Percentiles rank a stretch among this genome's conserved stretches.
Conservation (phyloP, 148 eudicot genomes). For the Agrostemma githago region DNA sequence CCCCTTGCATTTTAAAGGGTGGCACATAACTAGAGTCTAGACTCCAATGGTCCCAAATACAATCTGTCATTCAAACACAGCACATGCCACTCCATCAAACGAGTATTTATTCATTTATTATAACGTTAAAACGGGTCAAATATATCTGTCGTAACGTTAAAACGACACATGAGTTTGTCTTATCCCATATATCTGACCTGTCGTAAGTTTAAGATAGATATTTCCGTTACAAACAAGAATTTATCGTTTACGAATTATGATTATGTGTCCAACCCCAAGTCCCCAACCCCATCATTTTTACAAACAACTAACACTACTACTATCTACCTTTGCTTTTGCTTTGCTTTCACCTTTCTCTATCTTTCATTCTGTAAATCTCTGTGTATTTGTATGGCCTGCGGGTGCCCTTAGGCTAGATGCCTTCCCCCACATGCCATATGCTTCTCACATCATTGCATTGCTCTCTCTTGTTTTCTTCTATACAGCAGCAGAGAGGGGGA, state of each 20-base stretch:
- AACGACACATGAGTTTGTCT: no score
- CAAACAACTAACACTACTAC: not conserved
- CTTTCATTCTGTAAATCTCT: not conserved
- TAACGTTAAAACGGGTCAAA: no score
- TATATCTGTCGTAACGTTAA: no score
- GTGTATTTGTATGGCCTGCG: not conserved
- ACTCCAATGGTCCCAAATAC: constrained; percentile 15
- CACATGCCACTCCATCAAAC: constrained; percentile 20
- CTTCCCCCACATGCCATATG: constrained; percentile 23
- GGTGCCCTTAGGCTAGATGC: not conserved
- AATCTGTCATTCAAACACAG: constrained; percentile 13
- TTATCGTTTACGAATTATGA: constrained; percentile 7
- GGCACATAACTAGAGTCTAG: constrained; percentile 5
- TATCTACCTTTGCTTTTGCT: constrained; percentile 23
- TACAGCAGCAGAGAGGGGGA: no score
- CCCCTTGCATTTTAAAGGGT: not conserved
- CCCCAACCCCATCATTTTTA: constrained; percentile 9
- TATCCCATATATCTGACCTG: no score
- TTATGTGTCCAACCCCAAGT: no score
- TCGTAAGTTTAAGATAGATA: no score
- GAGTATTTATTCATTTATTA: not conserved
- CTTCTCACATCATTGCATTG: not conserved
- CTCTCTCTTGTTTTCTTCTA: not conserved
- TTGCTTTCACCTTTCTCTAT: constrained; percentile 22
- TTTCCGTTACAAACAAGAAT: no score